A percentile compares a stretch with the other conserved stretches of the same genome.
phyloP scores from a whole-genome alignment of 805 yeast genomes.

The Myxozyma vanderwaltii region DNA sequence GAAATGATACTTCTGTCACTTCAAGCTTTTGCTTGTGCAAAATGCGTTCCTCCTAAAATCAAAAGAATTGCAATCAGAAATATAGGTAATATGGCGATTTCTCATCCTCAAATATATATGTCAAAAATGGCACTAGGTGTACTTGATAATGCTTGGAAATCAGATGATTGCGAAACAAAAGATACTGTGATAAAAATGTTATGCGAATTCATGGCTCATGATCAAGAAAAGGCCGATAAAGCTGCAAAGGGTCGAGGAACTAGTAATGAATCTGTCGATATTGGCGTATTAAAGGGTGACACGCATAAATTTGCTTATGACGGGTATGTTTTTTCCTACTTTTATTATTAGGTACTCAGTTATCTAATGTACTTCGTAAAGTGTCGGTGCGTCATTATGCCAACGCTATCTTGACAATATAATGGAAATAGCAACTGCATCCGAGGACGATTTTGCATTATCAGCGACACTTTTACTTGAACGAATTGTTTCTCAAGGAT shows the following conservation, averaged over 20 bases:
- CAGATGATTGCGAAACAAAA: slow-evolving; percentile 48
- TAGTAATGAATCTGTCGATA: slow-evolving; percentile 52
- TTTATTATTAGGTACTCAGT: no score
- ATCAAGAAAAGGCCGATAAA: slow-evolving; percentile 35
- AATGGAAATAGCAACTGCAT: slow-evolving; percentile 52
- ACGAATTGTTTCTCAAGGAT: slow-evolving; percentile 62
- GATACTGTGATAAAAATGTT: slow-evolving; percentile 60
- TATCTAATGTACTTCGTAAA: no score
- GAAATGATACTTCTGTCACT: slow-evolving; percentile 62
- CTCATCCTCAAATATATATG: slow-evolving; percentile 67
- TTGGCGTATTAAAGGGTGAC: slow-evolving; percentile 58
- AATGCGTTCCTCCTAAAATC: slow-evolving; percentile 42
- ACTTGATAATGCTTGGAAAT: slow-evolving; percentile 56
- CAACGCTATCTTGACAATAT: slow-evolving; percentile 59
- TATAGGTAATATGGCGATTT: slow-evolving; percentile 58
- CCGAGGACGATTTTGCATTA: slow-evolving; percentile 51
- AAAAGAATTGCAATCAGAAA: slow-evolving; percentile 59
- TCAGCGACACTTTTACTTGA: slow-evolving; percentile 59
- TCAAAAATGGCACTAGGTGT: slow-evolving; percentile 55
- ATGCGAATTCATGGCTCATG: slow-evolving; percentile 57
- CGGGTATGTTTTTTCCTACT: slow-evolving; percentile 43
- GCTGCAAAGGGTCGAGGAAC: slow-evolving; percentile 48
- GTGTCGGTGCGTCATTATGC: slow-evolving; percentile 69
- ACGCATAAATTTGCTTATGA: slow-evolving; percentile 56
- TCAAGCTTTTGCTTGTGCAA: slow-evolving; percentile 53